These are phyloP conservation scores for Yarrowia sp. DNA, from an alignment of 805 yeast species.

Conservation along the genomic window DNA sequence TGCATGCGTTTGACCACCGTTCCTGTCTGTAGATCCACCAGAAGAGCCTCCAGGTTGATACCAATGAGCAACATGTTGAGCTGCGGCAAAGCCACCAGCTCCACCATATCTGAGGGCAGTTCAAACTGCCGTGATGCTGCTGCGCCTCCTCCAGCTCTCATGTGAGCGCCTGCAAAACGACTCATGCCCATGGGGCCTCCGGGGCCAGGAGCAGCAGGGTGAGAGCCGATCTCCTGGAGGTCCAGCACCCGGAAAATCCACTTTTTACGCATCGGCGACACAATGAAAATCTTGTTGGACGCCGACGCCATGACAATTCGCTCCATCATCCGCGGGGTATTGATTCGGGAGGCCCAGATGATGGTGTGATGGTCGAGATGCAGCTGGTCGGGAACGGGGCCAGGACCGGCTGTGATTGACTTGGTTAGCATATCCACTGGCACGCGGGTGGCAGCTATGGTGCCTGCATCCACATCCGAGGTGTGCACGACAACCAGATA, in stretches of 20 bases:
- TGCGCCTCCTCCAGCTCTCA: neutral
- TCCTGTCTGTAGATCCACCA: slow-evolving; percentile 74
- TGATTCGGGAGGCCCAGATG: slow-evolving; percentile 19
- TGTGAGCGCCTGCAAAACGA: neutral
- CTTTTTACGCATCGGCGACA: slow-evolving; percentile 23
- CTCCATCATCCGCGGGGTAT: slow-evolving; percentile 24
- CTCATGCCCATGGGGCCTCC: slow-evolving; percentile 2
- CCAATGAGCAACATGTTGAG: slow-evolving; percentile 33
- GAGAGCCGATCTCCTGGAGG: slow-evolving; percentile 2
- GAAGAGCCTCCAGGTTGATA: slow-evolving; percentile 34
- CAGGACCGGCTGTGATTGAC: slow-evolving; percentile 15
- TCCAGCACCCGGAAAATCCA: slow-evolving; percentile 18
- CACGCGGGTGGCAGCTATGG: neutral
- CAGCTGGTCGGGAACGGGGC: slow-evolving; percentile 10
- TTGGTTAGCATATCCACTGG: slow-evolving; percentile 24
- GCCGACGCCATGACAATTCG: slow-evolving; percentile 13
- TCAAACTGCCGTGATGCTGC: neutral
- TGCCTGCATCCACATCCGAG: slow-evolving; percentile 11
- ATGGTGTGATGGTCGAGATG: slow-evolving; percentile 1
- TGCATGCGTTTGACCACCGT: slow-evolving; percentile 57
- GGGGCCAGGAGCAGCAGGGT: neutral
- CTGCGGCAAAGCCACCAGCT: slow-evolving; percentile 27
- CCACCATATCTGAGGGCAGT: slow-evolving; percentile 15
- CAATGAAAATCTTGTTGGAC: slow-evolving; percentile 9
- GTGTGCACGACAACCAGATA: slow-evolving; percentile 22